Conservation (phyloP, 805 yeast species). For the Suhomyces kilbournensis region DNA sequence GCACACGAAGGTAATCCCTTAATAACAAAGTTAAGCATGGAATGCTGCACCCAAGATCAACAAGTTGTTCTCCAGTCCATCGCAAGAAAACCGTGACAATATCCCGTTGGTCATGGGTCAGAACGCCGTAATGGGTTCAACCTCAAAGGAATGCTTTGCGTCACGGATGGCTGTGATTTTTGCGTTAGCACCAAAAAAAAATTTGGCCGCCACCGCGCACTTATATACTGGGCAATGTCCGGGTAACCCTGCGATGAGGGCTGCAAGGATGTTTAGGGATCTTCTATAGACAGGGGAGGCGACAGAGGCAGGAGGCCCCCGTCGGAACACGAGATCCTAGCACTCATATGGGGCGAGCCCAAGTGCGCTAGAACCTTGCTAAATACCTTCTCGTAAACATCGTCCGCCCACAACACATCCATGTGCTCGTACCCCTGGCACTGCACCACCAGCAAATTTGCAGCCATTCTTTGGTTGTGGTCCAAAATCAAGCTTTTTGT, state of each 20-base stretch:
- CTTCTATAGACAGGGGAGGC: not conserved
- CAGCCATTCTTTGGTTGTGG: slow-evolving; percentile 21
- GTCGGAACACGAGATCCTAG: not conserved
- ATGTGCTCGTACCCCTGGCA: slow-evolving; percentile 30
- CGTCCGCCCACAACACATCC: slow-evolving; percentile 30
- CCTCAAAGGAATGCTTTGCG: slow-evolving; percentile 68
- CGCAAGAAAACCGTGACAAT: slow-evolving; percentile 47
- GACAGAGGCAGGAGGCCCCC: no score
- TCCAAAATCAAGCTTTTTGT: slow-evolving; percentile 21
- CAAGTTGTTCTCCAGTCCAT: slow-evolving; percentile 61
- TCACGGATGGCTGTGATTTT: slow-evolving; percentile 61
- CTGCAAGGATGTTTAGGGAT: not conserved
- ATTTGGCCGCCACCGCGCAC: slow-evolving; percentile 2
- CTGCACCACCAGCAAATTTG: slow-evolving; percentile 16
- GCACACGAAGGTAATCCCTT: slow-evolving; percentile 74
- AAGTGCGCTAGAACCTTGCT: slow-evolving; percentile 8
- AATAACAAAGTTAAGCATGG: slow-evolving; percentile 54
- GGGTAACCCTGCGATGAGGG: slow-evolving; percentile 24
- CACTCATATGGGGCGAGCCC: no score
- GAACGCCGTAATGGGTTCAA: slow-evolving; percentile 62
- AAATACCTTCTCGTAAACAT: slow-evolving; percentile 25
- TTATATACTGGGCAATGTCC: slow-evolving; percentile 17
- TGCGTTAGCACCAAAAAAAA: slow-evolving; percentile 46
- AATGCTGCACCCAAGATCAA: slow-evolving; percentile 75
- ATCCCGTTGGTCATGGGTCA: slow-evolving; percentile 69